These are phyloP conservation scores for Verbascum thapsus DNA, from an alignment of 257 asterid genomes.

Conservation along the genomic window DNA sequence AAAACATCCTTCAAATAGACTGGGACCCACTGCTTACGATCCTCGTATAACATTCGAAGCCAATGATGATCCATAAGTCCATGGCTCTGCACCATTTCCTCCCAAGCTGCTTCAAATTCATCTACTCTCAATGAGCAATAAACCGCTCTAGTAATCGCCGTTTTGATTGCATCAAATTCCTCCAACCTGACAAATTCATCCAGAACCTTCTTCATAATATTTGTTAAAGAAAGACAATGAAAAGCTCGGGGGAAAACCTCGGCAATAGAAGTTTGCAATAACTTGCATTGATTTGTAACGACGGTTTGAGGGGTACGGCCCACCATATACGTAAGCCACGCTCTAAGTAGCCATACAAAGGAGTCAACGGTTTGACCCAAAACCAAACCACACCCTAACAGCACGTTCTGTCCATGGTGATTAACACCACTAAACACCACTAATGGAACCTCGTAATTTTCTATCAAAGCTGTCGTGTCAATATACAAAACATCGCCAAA, in stretches of 20 bases:
- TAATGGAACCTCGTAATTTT: conserved; percentile 52
- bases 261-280: conserved; percentile 48
- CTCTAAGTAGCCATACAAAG: conserved; percentile 56
- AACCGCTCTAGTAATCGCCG: conserved; percentile 35
- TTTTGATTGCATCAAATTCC: conserved; percentile 38
- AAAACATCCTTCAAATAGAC: conserved; percentile 53
- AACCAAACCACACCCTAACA: conserved; percentile 63
- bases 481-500: conserved; percentile 50
- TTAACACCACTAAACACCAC: conserved; percentile 56
- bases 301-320: conserved; percentile 59
- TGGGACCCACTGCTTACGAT: conserved; percentile 63
- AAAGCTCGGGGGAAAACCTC: conserved; percentile 60
- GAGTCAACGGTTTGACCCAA: conserved; percentile 47
- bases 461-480: conserved; percentile 43
- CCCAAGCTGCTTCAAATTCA: conserved; percentile 66
- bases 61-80: conserved; percentile 39
- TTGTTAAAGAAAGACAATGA: conserved; percentile 47
- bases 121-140: conserved; percentile 39
- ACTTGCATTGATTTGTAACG: conserved; percentile 36
- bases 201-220: conserved; percentile 38
- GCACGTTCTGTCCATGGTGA: conserved; percentile 55
- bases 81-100: conserved; percentile 38
- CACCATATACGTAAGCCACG: conserved; percentile 68
- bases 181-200: conserved; percentile 34
- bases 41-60: conserved; percentile 49